Conservation (phyloP, 2,329 filamentous ascomycete genomes). For the Fusarium domesticum region DNA sequence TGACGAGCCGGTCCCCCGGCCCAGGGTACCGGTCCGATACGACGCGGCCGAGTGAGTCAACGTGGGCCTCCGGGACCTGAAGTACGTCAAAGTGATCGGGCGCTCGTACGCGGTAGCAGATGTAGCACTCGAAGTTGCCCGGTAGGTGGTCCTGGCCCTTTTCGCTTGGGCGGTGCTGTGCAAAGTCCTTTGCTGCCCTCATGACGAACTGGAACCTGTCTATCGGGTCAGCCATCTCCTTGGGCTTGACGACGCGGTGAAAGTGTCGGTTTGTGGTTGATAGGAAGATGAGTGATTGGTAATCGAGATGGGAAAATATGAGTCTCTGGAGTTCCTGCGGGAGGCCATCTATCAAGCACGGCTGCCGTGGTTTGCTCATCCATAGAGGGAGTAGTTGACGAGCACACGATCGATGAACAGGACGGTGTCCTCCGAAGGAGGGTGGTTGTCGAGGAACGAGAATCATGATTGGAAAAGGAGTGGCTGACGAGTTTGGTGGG, state of each 20-base stretch:
- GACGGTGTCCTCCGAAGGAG: slow-evolving; percentile 7
- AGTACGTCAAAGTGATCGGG: slow-evolving; percentile 40
- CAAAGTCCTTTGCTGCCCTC: slow-evolving; percentile 41
- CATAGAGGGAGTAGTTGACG: slow-evolving; percentile 8
- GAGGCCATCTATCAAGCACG: slow-evolving; percentile 34
- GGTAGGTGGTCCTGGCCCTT: slow-evolving; percentile 38
- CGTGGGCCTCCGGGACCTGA: slow-evolving; percentile 33
- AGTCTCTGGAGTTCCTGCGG: slow-evolving; percentile 34
- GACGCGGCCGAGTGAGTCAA: slow-evolving; percentile 32
- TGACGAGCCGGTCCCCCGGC: slow-evolving; percentile 29
- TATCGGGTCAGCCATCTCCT: slow-evolving; percentile 32
- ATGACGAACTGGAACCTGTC: slow-evolving; percentile 43
- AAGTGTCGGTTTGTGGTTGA: slow-evolving; percentile 38
- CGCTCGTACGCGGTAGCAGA: slow-evolving; percentile 41
- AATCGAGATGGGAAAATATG: slow-evolving; percentile 38
- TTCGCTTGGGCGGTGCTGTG: slow-evolving; percentile 39
- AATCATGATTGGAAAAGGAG: slow-evolving; percentile 24
- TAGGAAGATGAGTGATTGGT: slow-evolving; percentile 40
- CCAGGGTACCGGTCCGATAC: slow-evolving; percentile 31
- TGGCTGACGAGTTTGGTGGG: not conserved
- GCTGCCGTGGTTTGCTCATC: slow-evolving; percentile 8
- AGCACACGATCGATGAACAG: slow-evolving; percentile 4
- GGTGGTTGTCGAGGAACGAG: slow-evolving; percentile 25
- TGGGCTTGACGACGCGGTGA: slow-evolving; percentile 34
- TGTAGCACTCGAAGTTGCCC: slow-evolving; percentile 43